These are phyloP conservation scores for Lactarius hengduanensis DNA, from an alignment of 768 basidiomycete species.

Conservation along the genomic window DNA sequence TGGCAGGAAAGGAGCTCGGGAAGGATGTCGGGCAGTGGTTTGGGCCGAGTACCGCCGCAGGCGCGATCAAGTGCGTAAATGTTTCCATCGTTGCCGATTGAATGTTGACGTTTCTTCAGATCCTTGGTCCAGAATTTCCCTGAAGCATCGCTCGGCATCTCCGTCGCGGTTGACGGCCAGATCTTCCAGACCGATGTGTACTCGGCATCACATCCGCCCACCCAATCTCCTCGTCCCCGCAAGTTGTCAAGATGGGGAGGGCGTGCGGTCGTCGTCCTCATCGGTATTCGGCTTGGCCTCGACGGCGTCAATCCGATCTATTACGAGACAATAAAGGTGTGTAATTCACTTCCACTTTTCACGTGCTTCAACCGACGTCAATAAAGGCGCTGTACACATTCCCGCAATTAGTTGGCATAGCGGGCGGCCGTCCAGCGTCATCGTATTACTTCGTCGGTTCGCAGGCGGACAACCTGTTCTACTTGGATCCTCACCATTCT, in stretches of 20 bases:
- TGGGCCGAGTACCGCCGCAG: constrained; percentile 95
- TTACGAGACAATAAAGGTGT: constrained; percentile 78
- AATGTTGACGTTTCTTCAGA: constrained; percentile 40
- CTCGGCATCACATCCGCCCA: constrained; percentile 55
- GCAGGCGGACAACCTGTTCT: constrained; percentile 84
- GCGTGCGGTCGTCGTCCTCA: constrained; percentile 79
- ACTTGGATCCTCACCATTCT: constrained; percentile 78
- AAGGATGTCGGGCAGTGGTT: constrained; percentile 98
- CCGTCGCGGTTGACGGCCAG: constrained; percentile 78
- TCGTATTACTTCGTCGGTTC: constrained; percentile 97
- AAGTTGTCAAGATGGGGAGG: constrained; percentile 61
- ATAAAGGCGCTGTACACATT: constrained; percentile 82
- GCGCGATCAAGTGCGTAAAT: constrained; percentile 74
- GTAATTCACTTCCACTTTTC: constrained; percentile 20
- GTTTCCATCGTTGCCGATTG: constrained; percentile 4
- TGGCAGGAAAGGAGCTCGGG: constrained; percentile 91
- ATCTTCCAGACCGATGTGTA: constrained; percentile 87
- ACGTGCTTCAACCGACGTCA: constrained; percentile 5
- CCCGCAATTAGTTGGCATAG: constrained; percentile 95
- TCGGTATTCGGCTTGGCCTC: constrained; percentile 84
- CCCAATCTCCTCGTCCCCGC: constrained; percentile 34
- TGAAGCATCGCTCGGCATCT: constrained; percentile 75
- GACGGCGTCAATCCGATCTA: constrained; percentile 96
- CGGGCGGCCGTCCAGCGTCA: constrained; percentile 93
- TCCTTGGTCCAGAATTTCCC: constrained; percentile 77